Conservation (phyloP, 805 yeast genomes). For the Myxozyma melibiosi region DNA sequence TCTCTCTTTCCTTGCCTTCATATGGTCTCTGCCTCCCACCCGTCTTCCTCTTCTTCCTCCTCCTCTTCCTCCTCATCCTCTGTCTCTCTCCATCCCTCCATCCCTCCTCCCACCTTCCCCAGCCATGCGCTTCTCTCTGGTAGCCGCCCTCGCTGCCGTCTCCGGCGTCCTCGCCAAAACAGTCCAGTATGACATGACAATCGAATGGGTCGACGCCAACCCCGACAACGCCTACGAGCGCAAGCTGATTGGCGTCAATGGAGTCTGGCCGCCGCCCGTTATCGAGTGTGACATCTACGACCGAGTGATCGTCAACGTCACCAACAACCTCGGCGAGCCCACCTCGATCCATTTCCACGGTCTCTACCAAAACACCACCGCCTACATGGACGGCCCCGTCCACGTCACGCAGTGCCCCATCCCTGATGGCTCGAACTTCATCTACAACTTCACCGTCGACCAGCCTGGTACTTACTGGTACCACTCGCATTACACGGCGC, state of each 20-base stretch:
- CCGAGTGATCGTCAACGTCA: conserved; percentile 67
- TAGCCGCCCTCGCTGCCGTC: conserved; percentile 17
- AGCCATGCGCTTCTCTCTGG: conserved; percentile 7
- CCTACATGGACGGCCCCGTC: conserved; percentile 89
- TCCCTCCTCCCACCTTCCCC: background rate
- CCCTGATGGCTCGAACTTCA: conserved; percentile 69
- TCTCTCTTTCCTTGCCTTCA: background rate
- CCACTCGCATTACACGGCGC: conserved; percentile 89
- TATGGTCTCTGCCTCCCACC: background rate
- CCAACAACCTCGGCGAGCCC: conserved; percentile 68
- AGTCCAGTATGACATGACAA: conserved; percentile 44
- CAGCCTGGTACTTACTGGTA: conserved; percentile 96
- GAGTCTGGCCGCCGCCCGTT: conserved; percentile 82
- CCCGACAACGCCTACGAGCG: conserved; percentile 61
- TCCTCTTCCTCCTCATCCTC: background rate
- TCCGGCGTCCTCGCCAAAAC: conserved; percentile 36
- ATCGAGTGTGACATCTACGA: conserved; percentile 77
- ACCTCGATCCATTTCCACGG: conserved; percentile 95
- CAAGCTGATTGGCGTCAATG: conserved; percentile 61
- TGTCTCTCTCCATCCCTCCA: background rate
- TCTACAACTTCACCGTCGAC: conserved; percentile 86
- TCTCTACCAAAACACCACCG: conserved; percentile 73
- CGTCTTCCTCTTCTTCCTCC: background rate
- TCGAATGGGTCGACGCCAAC: conserved; percentile 47
- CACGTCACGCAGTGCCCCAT: conserved; percentile 89